Evolutionary conservation across 352 stramenopile species (phyloP), one percentile per base, ranked within the genome.

Genomic region (Globisporangium acanthophoron): DNA sequence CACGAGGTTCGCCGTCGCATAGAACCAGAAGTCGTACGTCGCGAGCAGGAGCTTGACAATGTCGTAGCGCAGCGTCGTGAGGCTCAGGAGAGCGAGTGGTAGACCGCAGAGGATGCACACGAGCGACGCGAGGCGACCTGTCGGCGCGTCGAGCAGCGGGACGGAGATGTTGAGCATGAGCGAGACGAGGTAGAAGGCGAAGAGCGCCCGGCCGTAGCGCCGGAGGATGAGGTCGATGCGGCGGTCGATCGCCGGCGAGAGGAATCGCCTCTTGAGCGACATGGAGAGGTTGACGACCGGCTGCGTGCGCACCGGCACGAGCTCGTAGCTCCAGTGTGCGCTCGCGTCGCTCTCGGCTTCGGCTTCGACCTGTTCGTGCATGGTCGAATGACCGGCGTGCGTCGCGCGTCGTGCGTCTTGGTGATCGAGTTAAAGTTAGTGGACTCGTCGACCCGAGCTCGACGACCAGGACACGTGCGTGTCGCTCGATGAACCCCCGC

Each of bases 21-120:
- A 75, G 54, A 76, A 76, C 72, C 66, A 78, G 49, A 77, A 73
- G 24, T 80, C 69, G 43, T 77, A 80, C 1, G 67, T 80, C 11
- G 33, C 39, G 3, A 48, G 21, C 3, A 77, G 39, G 1, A 77
- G 13, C 21, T 62, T 41, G 12, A 70, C 64, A 7, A 80, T 57
- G 21, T 72, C 69, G 51, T 74, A 78, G 31, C 72, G 59, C 43
- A 80, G 21, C 4, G 55, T 65, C 3, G 35, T 58, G 18, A 75
- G 18, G 53, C 66, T 72, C 0, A 45, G 59, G 8, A 74, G 45
- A 5, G 52, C 59, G 21, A 74, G 31, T 0, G 60, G 63, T 0
- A 72, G 46, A 24, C 66, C 63, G 5, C 69, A 37, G 9, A 65
- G 5, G 24, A 57, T 47, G 0, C 59, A 54, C 0, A 63, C 6